Evolutionary conservation across 192 early-diverging fungal genomes (phyloP).

Genomic region (Chytriomyces sp.): DNA sequence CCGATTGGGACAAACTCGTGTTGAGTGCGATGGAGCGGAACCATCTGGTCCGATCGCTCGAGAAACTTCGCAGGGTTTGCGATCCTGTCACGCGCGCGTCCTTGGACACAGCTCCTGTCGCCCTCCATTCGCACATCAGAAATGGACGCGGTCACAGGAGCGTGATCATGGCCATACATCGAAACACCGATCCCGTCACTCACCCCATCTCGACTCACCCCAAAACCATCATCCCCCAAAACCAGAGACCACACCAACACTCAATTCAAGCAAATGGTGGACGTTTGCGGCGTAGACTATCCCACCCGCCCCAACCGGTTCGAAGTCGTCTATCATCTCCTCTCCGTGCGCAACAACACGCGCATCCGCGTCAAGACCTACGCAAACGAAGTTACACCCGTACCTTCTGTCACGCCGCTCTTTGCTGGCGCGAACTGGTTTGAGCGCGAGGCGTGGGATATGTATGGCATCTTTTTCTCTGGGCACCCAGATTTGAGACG

Average conservation of each 20-base stretch:
- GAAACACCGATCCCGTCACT: not conserved
- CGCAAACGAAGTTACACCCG: constrained; percentile 84
- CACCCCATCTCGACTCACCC: not conserved
- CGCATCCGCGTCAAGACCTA: constrained; percentile 98
- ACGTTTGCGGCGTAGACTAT: constrained; percentile 91
- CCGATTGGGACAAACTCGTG: too few species aligned
- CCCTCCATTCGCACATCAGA: too few species aligned
- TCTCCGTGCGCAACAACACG: constrained; percentile 83
- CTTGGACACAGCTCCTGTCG: too few species aligned
- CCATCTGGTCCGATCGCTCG: too few species aligned
- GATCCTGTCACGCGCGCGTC: too few species aligned
- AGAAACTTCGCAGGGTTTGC: too few species aligned
- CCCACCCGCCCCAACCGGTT: constrained; percentile 91
- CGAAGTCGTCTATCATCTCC: constrained; percentile 93
- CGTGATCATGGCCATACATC: too few species aligned
- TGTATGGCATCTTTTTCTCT: constrained; percentile 96
- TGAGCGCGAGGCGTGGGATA: constrained; percentile 98
- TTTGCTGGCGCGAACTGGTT: constrained; percentile 93
- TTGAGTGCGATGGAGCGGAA: too few species aligned
- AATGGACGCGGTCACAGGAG: too few species aligned
- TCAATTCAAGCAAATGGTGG: constrained; percentile 91
- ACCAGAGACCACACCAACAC: constrained; percentile 82
- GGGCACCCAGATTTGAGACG: constrained; percentile 95
- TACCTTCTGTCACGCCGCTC: constrained; percentile 81
- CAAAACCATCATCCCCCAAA: not conserved